Evolutionary conservation across 805 yeast genomes (phyloP).

Genomic region (Candida insectorum): DNA sequence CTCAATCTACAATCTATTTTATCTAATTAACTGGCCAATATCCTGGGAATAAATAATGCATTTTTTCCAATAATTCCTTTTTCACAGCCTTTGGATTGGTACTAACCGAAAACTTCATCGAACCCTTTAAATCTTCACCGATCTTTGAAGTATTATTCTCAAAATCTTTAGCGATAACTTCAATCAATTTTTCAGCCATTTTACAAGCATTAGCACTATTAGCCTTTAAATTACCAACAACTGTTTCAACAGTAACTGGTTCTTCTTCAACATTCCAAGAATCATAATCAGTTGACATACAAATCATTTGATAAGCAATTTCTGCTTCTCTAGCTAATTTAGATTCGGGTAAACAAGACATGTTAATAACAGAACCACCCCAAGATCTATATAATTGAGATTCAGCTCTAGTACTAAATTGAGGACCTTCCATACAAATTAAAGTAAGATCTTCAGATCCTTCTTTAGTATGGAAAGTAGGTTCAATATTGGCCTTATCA

Average conservation of each 20-base stretch:
- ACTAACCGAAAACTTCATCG: slow-evolving; percentile 78
- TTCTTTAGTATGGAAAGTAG: slow-evolving; percentile 63
- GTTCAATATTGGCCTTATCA: slow-evolving; percentile 35
- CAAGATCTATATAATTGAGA: slow-evolving; percentile 78
- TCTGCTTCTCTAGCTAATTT: slow-evolving; percentile 97
- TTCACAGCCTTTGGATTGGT: slow-evolving; percentile 74
- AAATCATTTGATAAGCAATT: slow-evolving; percentile 93
- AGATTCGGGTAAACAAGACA: slow-evolving; percentile 97
- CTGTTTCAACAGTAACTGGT: slow-evolving; percentile 97
- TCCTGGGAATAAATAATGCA: slow-evolving; percentile 88
- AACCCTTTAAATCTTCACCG: slow-evolving; percentile 69
- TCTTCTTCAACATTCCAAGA: slow-evolving; percentile 97
- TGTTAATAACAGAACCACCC: slow-evolving; percentile 95
- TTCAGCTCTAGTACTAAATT: slow-evolving; percentile 95
- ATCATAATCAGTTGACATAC: slow-evolving; percentile 99
- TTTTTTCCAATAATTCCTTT: slow-evolving; percentile 67
- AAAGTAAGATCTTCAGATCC: slow-evolving; percentile 72
- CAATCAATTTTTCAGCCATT: slow-evolving; percentile 68
- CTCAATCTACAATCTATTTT: not conserved
- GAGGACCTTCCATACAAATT: slow-evolving; percentile 99
- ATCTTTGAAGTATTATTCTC: slow-evolving; percentile 47
- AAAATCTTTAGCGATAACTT: slow-evolving; percentile 60
- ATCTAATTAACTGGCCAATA: slow-evolving; percentile 57
- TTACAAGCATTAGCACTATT: slow-evolving; percentile 83
- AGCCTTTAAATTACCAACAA: slow-evolving; percentile 84